Evolutionary conservation across 306 rosid species (phyloP).

Genomic region (Cucumis hystrix): DNA sequence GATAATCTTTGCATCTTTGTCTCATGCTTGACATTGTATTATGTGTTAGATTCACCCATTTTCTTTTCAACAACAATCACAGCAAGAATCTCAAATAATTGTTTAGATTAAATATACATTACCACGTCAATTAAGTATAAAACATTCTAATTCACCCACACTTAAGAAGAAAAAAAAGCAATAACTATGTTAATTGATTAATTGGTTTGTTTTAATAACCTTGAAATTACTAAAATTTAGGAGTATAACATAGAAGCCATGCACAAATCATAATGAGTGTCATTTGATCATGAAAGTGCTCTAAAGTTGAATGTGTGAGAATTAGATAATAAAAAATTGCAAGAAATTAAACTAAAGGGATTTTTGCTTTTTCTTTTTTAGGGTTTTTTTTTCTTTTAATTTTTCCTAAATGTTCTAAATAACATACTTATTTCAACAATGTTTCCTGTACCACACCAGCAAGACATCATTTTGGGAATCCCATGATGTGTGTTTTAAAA

Average conservation of each 20-base stretch:
- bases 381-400: background rate
- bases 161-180: background rate
- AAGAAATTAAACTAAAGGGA: background rate
- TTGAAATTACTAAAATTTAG: background rate
- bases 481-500: constrained; percentile 52
- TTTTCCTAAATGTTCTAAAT: constrained; percentile 5
- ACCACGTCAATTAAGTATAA: background rate
- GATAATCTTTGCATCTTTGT: no score
- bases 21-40: no score
- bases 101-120: no score
- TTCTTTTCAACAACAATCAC: no score
- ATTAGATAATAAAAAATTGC: background rate
- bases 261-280: background rate
- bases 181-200: no score
- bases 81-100: no score
- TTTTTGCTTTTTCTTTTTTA: background rate
- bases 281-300: background rate
- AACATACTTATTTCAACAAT: constrained; percentile 23
- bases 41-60: no score
- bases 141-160: background rate
- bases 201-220: background rate
- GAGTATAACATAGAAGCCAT: background rate
- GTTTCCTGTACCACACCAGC: constrained; percentile 48
- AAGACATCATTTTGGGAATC: constrained; percentile 58
- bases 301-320: background rate